Base-by-base conservation (phyloP, 805 yeast genomes). In the Metschnikowia peoriensis region DNA sequence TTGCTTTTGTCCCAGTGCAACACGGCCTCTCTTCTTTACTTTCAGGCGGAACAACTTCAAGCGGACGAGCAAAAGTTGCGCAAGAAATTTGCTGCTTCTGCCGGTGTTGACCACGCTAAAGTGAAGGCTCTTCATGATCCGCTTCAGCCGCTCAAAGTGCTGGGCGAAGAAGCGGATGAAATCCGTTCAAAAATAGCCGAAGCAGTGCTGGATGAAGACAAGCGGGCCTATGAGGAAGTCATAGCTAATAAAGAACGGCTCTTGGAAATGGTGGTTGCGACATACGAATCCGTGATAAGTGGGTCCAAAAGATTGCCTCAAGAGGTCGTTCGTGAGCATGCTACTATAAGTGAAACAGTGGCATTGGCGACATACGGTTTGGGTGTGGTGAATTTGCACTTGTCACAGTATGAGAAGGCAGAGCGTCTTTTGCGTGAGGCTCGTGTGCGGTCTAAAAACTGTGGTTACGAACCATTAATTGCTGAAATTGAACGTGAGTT, bases 351-450 rank as follows among this genome's bases (percentile, higher is more conserved):
- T 34, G 89, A 88, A 56, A 82, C 88, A 1, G 83, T 87, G 41
- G 94, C 96, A 0, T 74, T 92, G 65, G 83, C 96, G 0, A 83
- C 90, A 0, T 92, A 88, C 64, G 96, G 97, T 0, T 73, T 89
- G 40, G 98, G 97, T 1, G 96, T 91, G 6, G 77, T 89, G 10
- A 77, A 81, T 42, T 68, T 86, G n/a, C 89, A 88, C 60, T 63
- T 74, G 44, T 80, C 85, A 0, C 70, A 84, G 10, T 73, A 80
- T 51, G 77, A 74, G 1, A 69, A 76, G 50, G 91, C 96, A 0
- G 82, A 80, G 57, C 73, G 82, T 41, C 70, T 80, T 28, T 71
- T 92, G 44, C 72, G 85, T 7, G 91, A 88, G 64, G 83, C 96
- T 0, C 77, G 89, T 35, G 76, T 83, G 28, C 74, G 90, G 53